A percentile compares a stretch with the other conserved stretches of the same genome.
Conservation (phyloP, 371 early-diverging fungal species). For the Mortierella polycephala region DNA sequence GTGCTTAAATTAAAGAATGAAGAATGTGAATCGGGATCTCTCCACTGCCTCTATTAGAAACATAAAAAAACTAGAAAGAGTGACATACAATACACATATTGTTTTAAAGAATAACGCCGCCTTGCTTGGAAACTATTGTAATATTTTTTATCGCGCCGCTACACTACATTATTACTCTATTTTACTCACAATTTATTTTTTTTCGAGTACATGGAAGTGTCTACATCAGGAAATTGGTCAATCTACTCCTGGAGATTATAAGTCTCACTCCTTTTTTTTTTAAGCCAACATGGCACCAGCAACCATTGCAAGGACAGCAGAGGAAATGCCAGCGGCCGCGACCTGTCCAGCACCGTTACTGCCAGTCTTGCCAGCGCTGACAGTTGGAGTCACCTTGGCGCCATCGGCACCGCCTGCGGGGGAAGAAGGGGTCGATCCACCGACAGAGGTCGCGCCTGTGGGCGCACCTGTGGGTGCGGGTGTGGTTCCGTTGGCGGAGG, state of each 20-base stretch:
- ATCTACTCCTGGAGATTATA: background rate
- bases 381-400: slow-evolving; percentile 3
- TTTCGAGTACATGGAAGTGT: background rate
- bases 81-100: too few species aligned
- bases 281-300: slow-evolving; percentile 39
- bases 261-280: background rate
- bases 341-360: background rate
- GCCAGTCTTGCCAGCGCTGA: background rate
- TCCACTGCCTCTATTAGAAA: too few species aligned
- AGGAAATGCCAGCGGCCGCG: slow-evolving; percentile 8
- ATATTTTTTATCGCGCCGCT: background rate
- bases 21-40: background rate
- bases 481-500: slow-evolving; percentile 11
- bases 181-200: background rate
- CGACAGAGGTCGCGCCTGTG: background rate
- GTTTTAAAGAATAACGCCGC: too few species aligned
- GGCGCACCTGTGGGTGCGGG: background rate
- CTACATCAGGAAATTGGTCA: background rate
- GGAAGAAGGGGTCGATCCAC: background rate
- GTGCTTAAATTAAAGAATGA: slow-evolving; percentile 10
- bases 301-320: background rate
- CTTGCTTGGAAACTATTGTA: too few species aligned
- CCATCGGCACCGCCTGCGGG: background rate
- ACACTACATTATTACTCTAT: background rate
- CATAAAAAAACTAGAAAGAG: background rate